Base-by-base conservation (phyloP, 768 basidiomycete genomes). In the Tricholoma furcatifolium region DNA sequence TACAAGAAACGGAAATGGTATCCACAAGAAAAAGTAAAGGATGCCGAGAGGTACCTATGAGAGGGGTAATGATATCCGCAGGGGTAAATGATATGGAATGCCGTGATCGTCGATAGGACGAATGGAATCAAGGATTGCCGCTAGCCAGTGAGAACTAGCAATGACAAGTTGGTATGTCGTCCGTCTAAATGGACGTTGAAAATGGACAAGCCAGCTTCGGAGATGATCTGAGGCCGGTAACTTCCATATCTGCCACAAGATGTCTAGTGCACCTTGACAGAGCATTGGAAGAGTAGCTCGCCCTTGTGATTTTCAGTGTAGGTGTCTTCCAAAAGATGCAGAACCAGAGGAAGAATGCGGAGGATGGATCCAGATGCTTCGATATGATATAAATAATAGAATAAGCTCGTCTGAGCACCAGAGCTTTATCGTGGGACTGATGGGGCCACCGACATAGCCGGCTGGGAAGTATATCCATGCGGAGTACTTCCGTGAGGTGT, bases 171-270 rank as follows among this genome's bases (percentile, higher is more conserved):
- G 31, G 41, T 47, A 57, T 57, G 44, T 36, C 40, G 43, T 48
- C 57, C 55, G 54, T 63, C 62, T 59, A 61, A 31, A 55, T 49
- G 53, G 57, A 64, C 60, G 56, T 45, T 48, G 50, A 56, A 46
- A 54, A 57, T 43, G 56, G 30, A 49, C 36, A 20, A 34, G 38
- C 47, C 18, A 27, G 18, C 38, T 30, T 32, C 47, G 17, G 27
- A 42, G n/a, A 23, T 20, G 20, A 18, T 39, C 23, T 24, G 34
- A 24, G 38, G n/a, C 44, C 11, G 3, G 14, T 12, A 40, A 32
- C 14, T 18, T 24, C n/a, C 35, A 38, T n/a, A 17, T 2, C 17
- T 27, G 23, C 24, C 34, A 32, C 41, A 43, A 43, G 10, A 34
- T n/a, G 32, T 34, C 49, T 20, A 39, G 14, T 20, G 23, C 20